Conservation (phyloP, 805 yeast species). For the Maudiozyma turicensis region DNA sequence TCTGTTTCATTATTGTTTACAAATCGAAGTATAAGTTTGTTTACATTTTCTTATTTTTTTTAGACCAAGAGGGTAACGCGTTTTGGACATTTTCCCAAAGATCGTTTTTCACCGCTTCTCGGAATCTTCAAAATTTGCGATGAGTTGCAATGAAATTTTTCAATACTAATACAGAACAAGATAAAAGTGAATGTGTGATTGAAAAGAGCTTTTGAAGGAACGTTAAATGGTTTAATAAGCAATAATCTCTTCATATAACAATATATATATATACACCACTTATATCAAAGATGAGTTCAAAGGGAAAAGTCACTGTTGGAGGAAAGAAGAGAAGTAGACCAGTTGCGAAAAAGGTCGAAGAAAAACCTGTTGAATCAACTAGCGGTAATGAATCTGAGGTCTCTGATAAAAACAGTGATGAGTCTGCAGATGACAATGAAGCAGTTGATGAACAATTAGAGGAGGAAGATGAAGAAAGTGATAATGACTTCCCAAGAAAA, state of each 20-base stretch:
- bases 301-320: background rate
- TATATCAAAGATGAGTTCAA: background rate
- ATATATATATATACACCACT: background rate
- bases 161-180: background rate
- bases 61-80: background rate
- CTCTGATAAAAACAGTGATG: slow-evolving; percentile 9
- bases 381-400: slow-evolving; percentile 4
- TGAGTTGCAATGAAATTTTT: slow-evolving; percentile 1
- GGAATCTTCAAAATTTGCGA: background rate
- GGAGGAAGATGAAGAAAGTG: slow-evolving; percentile 26
- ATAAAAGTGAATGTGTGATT: background rate
- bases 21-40: background rate
- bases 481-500: slow-evolving; percentile 36
- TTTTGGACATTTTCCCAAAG: background rate
- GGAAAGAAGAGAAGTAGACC: slow-evolving; percentile 1
- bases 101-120: background rate
- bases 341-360: background rate
- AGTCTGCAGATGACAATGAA: slow-evolving; percentile 14
- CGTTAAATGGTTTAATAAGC: too few relatives aligned
- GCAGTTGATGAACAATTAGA: slow-evolving; percentile 16
- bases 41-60: background rate
- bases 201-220: background rate
- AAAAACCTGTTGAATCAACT: background rate
- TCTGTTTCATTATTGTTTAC: slow-evolving; percentile 3
- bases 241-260: too few relatives aligned